Base-by-base conservation (phyloP, 1,139 yeast species). In the Pichia sp. region DNA sequence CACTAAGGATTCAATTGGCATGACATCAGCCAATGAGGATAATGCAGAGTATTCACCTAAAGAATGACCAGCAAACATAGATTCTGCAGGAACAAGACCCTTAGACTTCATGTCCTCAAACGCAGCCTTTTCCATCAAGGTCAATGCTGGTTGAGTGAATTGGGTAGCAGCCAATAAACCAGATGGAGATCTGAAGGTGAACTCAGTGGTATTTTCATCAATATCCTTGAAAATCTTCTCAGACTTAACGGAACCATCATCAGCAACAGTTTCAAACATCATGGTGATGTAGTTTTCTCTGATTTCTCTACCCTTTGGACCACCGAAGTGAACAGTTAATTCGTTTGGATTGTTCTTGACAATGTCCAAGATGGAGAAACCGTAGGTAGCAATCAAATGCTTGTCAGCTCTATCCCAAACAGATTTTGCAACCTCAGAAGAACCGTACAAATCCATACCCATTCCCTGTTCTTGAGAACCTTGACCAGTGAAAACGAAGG, bases 381-480 rank as follows among this genome's bases (percentile, higher is more conserved):
- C 99, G 57, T 91, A 91, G 61, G 88, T 87, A 59, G 78, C 72
- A 60, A 86, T 72, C 71, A 93, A 91, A 63, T 93, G 98, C 46
- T 65, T 63, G 59, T 91, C 98, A 44, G 99, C 99, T 60, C 87
- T 83, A 63, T 91, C 97, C 98, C 99, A 91, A 46, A 91, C 97
- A 46, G 76, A 77, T 56, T 79, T 80, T 41, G 99, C 98, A 60
- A 93, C 96, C 29, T 76, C 86, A 37, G 96, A 84, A 34, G 86
- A 73, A 48, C 78, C 80, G 64, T 91, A 91, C 59, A 91, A 74
- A 64, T 93, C 98, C 99, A 91, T 91, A 70, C 99, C 98, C 99
- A 91, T 91, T 60, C 97, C 97, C 70, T 93, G 98, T 64, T 93
- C 98, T 67, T 91, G 98, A 42, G 98, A 88, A 61, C 99, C 99